Percentiles rank a stretch among this genome's conserved stretches.
These are phyloP conservation scores for Neostapfia colusana DNA, from an alignment of 176 grass and related monocot genomes.

Conservation along the genomic window DNA sequence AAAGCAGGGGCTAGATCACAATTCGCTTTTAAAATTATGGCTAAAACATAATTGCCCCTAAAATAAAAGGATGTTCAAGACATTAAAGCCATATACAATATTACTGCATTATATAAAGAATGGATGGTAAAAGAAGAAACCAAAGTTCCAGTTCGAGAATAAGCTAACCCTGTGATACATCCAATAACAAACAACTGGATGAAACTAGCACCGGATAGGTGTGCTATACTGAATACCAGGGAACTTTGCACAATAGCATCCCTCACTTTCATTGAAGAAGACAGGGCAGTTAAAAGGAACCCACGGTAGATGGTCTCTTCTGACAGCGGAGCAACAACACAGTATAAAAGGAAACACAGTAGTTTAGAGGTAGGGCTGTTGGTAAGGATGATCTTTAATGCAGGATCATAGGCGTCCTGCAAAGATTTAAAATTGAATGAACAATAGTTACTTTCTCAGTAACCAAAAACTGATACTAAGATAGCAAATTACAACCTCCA, in stretches of 20 bases:
- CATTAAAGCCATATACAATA: constrained; percentile 53
- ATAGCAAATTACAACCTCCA: neutral
- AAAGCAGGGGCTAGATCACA: too few species aligned
- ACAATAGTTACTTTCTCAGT: neutral
- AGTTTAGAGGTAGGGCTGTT: constrained; percentile 43
- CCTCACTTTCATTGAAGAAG: constrained; percentile 56
- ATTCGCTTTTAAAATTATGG: too few species aligned
- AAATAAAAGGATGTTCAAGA: constrained; percentile 35
- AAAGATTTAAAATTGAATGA: constrained; percentile 38
- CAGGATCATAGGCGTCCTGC: constrained; percentile 70
- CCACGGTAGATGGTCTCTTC: constrained; percentile 95
- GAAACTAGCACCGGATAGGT: constrained; percentile 64
- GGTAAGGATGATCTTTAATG: constrained; percentile 68
- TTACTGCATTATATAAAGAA: constrained; percentile 74
- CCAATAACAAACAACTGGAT: constrained; percentile 70
- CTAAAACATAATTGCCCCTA: too few species aligned
- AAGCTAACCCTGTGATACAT: constrained; percentile 71
- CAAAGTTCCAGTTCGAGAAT: constrained; percentile 79
- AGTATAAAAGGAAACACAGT: constrained; percentile 62
- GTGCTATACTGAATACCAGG: constrained; percentile 65
- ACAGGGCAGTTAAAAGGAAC: constrained; percentile 73
- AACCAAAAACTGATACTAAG: constrained; percentile 1
- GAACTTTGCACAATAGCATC: constrained; percentile 72
- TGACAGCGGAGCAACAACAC: constrained; percentile 65
- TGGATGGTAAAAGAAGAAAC: constrained; percentile 63